Evolutionary conservation across 495 filamentous ascomycete species (phyloP), one percentile per base, ranked within the genome.

Genomic region (Tuber indicum): DNA sequence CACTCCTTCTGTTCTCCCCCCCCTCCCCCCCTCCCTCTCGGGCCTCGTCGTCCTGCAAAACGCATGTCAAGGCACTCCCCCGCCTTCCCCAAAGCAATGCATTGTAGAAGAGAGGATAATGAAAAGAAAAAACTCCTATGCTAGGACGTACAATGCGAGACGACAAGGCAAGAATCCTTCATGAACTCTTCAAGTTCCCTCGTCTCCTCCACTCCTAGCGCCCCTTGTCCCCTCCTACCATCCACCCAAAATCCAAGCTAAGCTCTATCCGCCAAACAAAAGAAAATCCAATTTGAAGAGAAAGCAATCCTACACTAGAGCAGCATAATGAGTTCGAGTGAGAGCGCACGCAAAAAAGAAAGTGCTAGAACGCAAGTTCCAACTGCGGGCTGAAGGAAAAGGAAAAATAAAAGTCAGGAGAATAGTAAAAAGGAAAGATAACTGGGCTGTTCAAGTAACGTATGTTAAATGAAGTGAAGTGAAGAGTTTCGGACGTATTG

Each of bases 201-300:
- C 58, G 3, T 23, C 14, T 36, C 26, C 58, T 66, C 58, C 52
- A 32, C n/a, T 17, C 58, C 26, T 32, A 3, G 14, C 58, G 32
- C 58, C 58, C 58, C 26, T 66, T 36, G 26, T 66, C 58, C 58
- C 14, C 58, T 36, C 58, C 32, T 62, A 17, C 23, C 49, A 7
- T 36, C 14, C 26, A 12, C 58, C 10, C 5, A 66, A 66, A 36
- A 36, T 66, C 26, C 14, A 36, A 66, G 26, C 1, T 36, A 36
- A 17, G 14, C 26, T 66, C 58, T 66, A 66, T 66, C 58, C 58
- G 58, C 58, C 58, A 66, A 66, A 66, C 58, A 66, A 66, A 66
- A 66, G 58, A 66, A 66, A 66, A 17, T 66, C 12, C 58, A 36
- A 66, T 66, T 66, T 36, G 26, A 66, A 36, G 12, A 66, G 58